Base-by-base conservation (phyloP, 1,139 yeast species). In the Pneumocystis wakefieldiae region DNA sequence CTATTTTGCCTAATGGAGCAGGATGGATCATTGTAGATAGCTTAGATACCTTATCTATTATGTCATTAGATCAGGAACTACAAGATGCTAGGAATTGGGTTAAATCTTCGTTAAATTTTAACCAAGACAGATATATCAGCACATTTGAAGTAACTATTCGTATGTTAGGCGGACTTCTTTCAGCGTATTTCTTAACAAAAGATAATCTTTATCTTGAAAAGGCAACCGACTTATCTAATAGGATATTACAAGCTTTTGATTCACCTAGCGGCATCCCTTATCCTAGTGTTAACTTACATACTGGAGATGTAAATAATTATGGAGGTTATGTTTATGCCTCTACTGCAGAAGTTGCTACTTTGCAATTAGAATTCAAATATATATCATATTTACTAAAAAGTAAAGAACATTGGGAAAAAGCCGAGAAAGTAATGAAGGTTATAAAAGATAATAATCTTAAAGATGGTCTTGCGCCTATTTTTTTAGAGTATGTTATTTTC, bases 21-120 rank as follows among this genome's bases (percentile, higher is more conserved):
- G 98, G 98, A 1, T 91, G 97, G 97, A 87, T 91, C 73, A 85
- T 91, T 70, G 95, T 91, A 7, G 97, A 91, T 73, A 80, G 95
- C 1, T 74, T 92, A 64, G 97, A 92, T 71, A 87, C 97, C 0
- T 75, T 91, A 77, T 79, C 83, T 76, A 69, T 91, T 38, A 90
- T 91, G 96, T 90, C 82, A 41, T 81, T 89, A 62, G 76, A 80
- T 10, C 83, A 82, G 28, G 89, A 87, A 69, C 78, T 87, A 57
- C 75, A 74, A 38, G 78, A 81, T 59, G 94, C 95, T 8, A 80
- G 82, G 66, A 72, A 80, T 2, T 92, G 97, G 96, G 86, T 91
- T 63, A 78, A 80, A 63, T 76, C 83, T 62, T 83, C 79, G 59
- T 73, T 85, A 62, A 72, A 74, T 55, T 85, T 83, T 68, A 81